Conservation (phyloP, 2,329 filamentous ascomycete genomes). For the Neoscytalidium dimidiatum region DNA sequence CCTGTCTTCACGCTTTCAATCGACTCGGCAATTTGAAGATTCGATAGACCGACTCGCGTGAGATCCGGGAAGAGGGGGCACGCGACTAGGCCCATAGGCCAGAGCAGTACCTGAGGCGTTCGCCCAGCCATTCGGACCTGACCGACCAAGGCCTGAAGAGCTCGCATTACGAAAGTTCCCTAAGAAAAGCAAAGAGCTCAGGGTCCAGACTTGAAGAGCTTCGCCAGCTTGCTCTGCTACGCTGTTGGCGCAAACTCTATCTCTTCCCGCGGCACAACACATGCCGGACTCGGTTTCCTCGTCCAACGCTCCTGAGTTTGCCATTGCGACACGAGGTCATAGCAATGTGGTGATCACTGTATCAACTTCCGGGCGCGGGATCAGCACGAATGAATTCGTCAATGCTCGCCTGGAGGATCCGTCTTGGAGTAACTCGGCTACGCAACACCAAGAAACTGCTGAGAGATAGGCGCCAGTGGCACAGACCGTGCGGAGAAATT, state of each 20-base stretch:
- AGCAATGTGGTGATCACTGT: not conserved
- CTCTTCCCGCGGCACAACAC: not conserved
- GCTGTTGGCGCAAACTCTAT: not conserved
- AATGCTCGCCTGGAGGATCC: not conserved
- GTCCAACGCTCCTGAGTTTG: too few species aligned
- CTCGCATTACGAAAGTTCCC: not conserved
- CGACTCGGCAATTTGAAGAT: too few species aligned
- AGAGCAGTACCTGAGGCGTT: not conserved
- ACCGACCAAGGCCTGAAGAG: not conserved
- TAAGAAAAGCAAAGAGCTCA: not conserved
- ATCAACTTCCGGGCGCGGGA: not conserved
- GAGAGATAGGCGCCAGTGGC: conserved; percentile 2
- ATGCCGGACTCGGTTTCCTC: not conserved
- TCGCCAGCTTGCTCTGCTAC: not conserved
- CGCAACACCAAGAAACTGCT: not conserved
- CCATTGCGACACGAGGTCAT: not conserved
- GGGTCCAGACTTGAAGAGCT: not conserved
- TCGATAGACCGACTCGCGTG: not conserved
- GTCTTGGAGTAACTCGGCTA: not conserved
- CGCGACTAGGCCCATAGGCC: not conserved
- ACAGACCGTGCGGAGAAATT: not conserved
- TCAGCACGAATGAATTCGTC: not conserved
- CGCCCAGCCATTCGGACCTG: not conserved
- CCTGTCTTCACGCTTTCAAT: too few species aligned
- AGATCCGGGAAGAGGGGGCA: not conserved